Base-by-base conservation (phyloP, 345 rosid genomes). In the Corymbia maculata region DNA sequence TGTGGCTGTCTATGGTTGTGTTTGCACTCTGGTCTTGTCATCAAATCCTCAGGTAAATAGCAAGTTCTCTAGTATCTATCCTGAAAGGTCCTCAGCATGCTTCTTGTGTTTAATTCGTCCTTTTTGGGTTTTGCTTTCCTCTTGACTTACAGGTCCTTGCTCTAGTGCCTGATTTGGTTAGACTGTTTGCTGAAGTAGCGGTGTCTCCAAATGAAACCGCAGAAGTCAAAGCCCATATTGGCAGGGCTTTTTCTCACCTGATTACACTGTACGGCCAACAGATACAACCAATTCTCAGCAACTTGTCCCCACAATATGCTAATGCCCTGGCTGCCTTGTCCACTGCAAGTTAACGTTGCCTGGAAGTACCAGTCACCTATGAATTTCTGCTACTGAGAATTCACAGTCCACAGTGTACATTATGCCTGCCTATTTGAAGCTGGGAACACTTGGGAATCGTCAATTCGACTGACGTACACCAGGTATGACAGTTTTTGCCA, bases 171-270 rank as follows among this genome's bases (percentile, higher is more conserved):
- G 98, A 98, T 89, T 92, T 98, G 92, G 94, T 98, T 66, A 95
- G 94, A 91, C 88, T 98, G 86, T 97, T 98, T 89, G 99, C 97
- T 44, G 96, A 95, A 94, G 99, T 98, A 53, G 92, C 93, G 85
- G 96, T 94, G 85, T 96, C 99, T 26, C 96, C 97, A 5, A 92
- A 89, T 15, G 99, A 98, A 92, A 95, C 95, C 45, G 85, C 94
- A 9, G 99, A 98, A 93, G 99, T 96, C 88, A 98, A 98, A 93
- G 90, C 95, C 92, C 94, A 92, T 88, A 94, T 98, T 15, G 99
- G 99, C 86, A 92, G 94, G 91, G 94, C 98, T 49, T 98, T 98
- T 89, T 91, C 97, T 51, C 99, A 98, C 91, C 92, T 98, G 49
- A 87, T 97, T 66, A 93, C 98, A 4, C 94, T 96, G 49, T 96